Conservation (phyloP, 805 yeast genomes). For the Starmerella stigmatis region DNA sequence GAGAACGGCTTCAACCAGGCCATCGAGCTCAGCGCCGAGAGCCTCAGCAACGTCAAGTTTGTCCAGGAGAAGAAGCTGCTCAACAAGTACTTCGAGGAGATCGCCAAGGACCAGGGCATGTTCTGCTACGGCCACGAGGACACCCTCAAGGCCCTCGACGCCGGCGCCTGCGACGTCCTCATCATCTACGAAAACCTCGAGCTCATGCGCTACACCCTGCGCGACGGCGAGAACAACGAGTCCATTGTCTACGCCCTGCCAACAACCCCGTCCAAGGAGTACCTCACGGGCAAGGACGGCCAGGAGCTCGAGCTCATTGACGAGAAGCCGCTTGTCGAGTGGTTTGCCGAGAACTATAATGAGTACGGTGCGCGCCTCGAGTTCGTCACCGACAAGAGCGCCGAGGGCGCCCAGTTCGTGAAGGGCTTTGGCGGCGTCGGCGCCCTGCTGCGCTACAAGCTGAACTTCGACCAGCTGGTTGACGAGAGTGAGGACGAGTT, state of each 20-base stretch:
- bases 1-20: conserved; percentile 99
- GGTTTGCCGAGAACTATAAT: conserved; percentile 96
- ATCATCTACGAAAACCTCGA: conserved; percentile 91
- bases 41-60: conserved; percentile 91
- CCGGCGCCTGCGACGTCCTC: conserved; percentile 88
- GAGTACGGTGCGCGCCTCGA: conserved; percentile 91
- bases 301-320: conserved; percentile 80
- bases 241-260: conserved; percentile 65
- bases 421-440: conserved; percentile 99
- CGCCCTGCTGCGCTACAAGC: conserved; percentile 89
- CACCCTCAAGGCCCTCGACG: conserved; percentile 88
- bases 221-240: conserved; percentile 71
- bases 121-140: conserved; percentile 97
- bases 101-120: conserved; percentile 92
- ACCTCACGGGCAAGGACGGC: conserved; percentile 78
- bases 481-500: conserved; percentile 85
- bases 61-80: conserved; percentile 96
- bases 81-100: conserved; percentile 88
- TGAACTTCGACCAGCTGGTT: conserved; percentile 88
- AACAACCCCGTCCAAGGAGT: conserved; percentile 60
- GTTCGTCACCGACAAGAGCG: conserved; percentile 90
- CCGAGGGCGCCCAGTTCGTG: conserved; percentile 98
- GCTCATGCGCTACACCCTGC: conserved; percentile 69
- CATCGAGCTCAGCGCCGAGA: conserved; percentile 92
- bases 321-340: conserved; percentile 81